phyloP scores from a whole-genome alignment of 805 yeast genomes.

The Candida glaebosa region DNA sequence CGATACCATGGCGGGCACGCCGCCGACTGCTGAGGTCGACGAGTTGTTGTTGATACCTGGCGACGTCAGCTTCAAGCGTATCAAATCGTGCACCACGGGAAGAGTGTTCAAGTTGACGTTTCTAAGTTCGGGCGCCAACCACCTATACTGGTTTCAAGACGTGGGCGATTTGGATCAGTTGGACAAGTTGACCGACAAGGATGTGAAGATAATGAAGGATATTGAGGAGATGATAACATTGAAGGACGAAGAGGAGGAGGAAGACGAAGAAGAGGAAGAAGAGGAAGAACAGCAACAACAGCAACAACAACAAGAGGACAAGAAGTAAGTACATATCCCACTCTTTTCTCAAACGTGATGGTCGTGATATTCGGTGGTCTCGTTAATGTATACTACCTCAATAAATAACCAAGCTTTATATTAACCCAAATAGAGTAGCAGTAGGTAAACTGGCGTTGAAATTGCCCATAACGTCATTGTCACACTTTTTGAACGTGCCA shows the following conservation, averaged over 20 bases:
- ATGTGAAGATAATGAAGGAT: slow-evolving; percentile 44
- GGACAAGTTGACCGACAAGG: slow-evolving; percentile 55
- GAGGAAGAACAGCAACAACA: slow-evolving; percentile 3
- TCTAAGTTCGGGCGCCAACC: slow-evolving; percentile 57
- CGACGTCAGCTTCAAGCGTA: slow-evolving; percentile 74
- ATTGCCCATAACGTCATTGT: slow-evolving; percentile 28
- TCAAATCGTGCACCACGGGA: slow-evolving; percentile 69
- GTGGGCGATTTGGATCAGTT: slow-evolving; percentile 61
- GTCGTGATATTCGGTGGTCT: too few relatives aligned
- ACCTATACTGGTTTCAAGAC: slow-evolving; percentile 75
- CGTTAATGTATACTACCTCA: neutral
- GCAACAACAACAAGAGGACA: slow-evolving; percentile 8
- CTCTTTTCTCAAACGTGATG: too few relatives aligned
- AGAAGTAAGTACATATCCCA: slow-evolving; percentile 11
- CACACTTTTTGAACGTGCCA: slow-evolving; percentile 31
- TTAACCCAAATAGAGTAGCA: neutral
- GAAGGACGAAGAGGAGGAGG: slow-evolving; percentile 29
- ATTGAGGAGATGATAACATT: slow-evolving; percentile 46
- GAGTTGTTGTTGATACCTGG: slow-evolving; percentile 79
- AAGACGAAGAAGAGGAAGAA: slow-evolving; percentile 14
- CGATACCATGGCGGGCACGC: slow-evolving; percentile 19
- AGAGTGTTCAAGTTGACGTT: slow-evolving; percentile 70
- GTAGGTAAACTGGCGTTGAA: slow-evolving; percentile 1
- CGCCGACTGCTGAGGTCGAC: slow-evolving; percentile 40
- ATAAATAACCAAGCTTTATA: too few relatives aligned